Base-by-base conservation (phyloP, 257 asterid genomes). In the Leonotis leonurus region DNA sequence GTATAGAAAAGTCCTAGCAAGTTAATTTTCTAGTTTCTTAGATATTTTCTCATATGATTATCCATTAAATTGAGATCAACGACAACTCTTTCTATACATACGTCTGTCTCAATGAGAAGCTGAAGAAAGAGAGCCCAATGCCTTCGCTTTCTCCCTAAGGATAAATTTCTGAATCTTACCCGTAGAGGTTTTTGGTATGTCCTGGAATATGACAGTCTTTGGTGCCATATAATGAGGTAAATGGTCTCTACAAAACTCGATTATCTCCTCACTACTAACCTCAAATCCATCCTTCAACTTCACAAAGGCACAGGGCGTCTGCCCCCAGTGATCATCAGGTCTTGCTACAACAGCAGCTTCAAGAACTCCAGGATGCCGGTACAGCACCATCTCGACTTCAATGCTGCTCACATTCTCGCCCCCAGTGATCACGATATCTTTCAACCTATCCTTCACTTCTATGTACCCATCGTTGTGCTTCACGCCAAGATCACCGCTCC, bases 181-280 rank as follows among this genome's bases (percentile, higher is more conserved):
- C 0, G 88, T 79, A 8, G 83, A 74, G 24, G 81, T 82, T 44
- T 71, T 76, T 0, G 85, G 88, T 25, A 82, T 0, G 13, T 82
- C 85, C 8, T 67, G 85, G 44, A 82, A 79, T 36, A 79, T 37
- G 16, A 82, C 74, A 0, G 76, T 82, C 67, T 49, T 52, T 3
- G 88, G 88, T 10, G 85, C 88, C 88, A 82, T 82, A n/a, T 79
- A 82, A 74, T 74, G 88, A 44, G 88, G 85, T 54, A 82, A 68
- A 36, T 52, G 66, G 12, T 67, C 73, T 44, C 78, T 52, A 24
- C 87, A 78, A 3, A 75, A 81, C 46, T 55, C 46, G 17, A 78
- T 75, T 33, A 75, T 64, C 69, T 75, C 83, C n/a, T 52, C 24
- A 33, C 69, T 13, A 18, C 63, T 63, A 13, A 66, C 22, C 54